Percentiles rank a stretch among this genome's conserved stretches.
phyloP scores from a whole-genome alignment of 306 rosid species.

The Dalbergia oliveri region DNA sequence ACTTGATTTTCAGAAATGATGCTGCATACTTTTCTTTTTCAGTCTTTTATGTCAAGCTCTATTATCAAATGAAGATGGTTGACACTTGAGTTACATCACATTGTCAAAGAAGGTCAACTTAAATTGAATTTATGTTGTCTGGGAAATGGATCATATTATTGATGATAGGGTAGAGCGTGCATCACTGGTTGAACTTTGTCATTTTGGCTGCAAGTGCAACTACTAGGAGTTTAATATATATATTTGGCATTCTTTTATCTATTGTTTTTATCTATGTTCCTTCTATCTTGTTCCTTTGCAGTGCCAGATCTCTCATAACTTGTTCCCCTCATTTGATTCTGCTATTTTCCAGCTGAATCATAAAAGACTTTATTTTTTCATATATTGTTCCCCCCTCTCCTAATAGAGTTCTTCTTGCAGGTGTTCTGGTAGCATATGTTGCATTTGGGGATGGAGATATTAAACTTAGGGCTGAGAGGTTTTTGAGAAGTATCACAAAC shows the following conservation, averaged over 20 bases:
- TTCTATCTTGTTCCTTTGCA: constrained; percentile 32
- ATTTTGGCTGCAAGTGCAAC: constrained; percentile 25
- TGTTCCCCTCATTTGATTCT: constrained; percentile 10
- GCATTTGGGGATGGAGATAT: constrained; percentile 80
- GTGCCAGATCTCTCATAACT: constrained; percentile 6
- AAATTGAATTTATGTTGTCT: constrained; percentile 4
- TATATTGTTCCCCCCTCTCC: constrained; percentile 30
- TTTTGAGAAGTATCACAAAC: constrained; percentile 91
- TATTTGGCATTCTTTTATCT: neutral
- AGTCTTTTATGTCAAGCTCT: constrained; percentile 29
- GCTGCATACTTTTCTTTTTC: constrained; percentile 10
- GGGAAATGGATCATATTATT: constrained; percentile 14
- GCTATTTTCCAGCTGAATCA: constrained; percentile 30
- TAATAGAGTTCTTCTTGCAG: constrained; percentile 59
- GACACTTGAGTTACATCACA: constrained; percentile 6
- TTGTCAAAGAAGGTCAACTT: constrained; percentile 30
- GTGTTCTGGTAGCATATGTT: constrained; percentile 82
- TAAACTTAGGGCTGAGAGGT: constrained; percentile 93
- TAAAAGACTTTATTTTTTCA: constrained; percentile 30
- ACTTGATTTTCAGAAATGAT: constrained; percentile 16
- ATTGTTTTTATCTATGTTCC: constrained; percentile 15
- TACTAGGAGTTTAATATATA: neutral
- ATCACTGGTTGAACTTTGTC: neutral
- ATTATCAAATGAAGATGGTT: constrained; percentile 33
- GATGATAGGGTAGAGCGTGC: neutral